phyloP scores from a whole-genome alignment of 805 yeast species.

The Lachancea lanzarotensis region DNA sequence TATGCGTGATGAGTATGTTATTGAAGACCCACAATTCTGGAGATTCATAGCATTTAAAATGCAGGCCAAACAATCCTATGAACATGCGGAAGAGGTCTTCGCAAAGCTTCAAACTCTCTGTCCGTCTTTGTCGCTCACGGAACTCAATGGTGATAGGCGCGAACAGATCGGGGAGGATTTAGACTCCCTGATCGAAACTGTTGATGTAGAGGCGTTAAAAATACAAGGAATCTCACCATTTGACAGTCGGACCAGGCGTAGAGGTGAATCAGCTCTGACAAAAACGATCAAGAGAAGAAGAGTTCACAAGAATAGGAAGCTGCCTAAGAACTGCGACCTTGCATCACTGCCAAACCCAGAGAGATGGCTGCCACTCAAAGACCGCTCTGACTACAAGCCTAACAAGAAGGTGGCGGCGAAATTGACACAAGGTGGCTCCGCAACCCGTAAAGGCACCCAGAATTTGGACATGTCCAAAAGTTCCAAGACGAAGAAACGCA shows the following conservation, averaged over 20 bases:
- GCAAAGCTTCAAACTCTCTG: conserved; percentile 7
- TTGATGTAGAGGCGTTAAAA: conserved; percentile 22
- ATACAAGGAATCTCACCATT: conserved; percentile 18
- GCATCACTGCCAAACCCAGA: conserved; percentile 50
- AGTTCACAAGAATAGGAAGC: conserved; percentile 30
- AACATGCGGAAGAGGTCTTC: conserved; percentile 16
- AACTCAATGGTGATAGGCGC: conserved; percentile 5
- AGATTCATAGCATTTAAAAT: conserved; percentile 26
- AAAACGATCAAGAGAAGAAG: conserved; percentile 30
- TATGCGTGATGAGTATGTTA: background rate
- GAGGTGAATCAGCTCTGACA: background rate
- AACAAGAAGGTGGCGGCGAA: conserved; percentile 48
- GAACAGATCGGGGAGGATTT: conserved; percentile 6
- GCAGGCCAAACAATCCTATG: conserved; percentile 16
- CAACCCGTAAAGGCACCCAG: conserved; percentile 33
- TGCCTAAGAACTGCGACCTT: conserved; percentile 39
- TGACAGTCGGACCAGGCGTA: conserved; percentile 14
- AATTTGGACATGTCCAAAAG: conserved; percentile 26
- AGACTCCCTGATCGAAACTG: conserved; percentile 14
- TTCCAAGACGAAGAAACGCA: conserved; percentile 22
- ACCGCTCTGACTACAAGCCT: conserved; percentile 76
- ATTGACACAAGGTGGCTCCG: conserved; percentile 53
- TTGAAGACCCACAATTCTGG: conserved; percentile 22
- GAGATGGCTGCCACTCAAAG: conserved; percentile 88
- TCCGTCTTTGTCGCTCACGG: conserved; percentile 9